These are phyloP conservation scores for Rhypophila decipiens DNA, from an alignment of 495 filamentous ascomycete genomes.

Conservation along the genomic window DNA sequence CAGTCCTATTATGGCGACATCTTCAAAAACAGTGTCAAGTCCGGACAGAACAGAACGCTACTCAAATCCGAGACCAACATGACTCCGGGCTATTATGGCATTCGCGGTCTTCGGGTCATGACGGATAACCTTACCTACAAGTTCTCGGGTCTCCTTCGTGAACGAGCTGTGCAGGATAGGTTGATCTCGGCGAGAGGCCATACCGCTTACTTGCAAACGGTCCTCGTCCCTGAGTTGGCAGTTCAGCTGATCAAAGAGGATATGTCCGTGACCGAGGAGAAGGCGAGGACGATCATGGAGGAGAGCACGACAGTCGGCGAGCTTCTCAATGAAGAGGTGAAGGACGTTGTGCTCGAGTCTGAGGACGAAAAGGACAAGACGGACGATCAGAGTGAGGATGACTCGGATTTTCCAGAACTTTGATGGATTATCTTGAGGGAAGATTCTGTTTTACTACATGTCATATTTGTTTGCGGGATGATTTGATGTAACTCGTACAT, in stretches of 20 bases:
- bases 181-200: slow-evolving; percentile 65
- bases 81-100: slow-evolving; percentile 78
- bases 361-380: slow-evolving; percentile 38
- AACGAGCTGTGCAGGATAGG: slow-evolving; percentile 57
- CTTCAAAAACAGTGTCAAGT: slow-evolving; percentile 51
- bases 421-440: no score
- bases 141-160: slow-evolving; percentile 56
- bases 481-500: no score
- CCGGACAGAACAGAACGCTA: slow-evolving; percentile 56
- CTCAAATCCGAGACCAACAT: slow-evolving; percentile 47
- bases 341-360: slow-evolving; percentile 51
- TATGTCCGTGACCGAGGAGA: slow-evolving; percentile 59
- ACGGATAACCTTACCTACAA: slow-evolving; percentile 57
- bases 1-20: slow-evolving; percentile 57
- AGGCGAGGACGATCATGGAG: slow-evolving; percentile 60
- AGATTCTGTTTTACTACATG: no score
- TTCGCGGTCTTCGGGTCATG: slow-evolving; percentile 61
- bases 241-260: slow-evolving; percentile 77
- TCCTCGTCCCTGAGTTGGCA: slow-evolving; percentile 81
- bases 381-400: no score
- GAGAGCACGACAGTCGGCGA: slow-evolving; percentile 77
- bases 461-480: no score
- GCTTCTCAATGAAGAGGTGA: slow-evolving; percentile 61
- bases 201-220: slow-evolving; percentile 71
- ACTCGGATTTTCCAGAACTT: no score